Evolutionary conservation across 305 asterid genomes (phyloP).

Genomic region (Fraxinus platypoda): DNA sequence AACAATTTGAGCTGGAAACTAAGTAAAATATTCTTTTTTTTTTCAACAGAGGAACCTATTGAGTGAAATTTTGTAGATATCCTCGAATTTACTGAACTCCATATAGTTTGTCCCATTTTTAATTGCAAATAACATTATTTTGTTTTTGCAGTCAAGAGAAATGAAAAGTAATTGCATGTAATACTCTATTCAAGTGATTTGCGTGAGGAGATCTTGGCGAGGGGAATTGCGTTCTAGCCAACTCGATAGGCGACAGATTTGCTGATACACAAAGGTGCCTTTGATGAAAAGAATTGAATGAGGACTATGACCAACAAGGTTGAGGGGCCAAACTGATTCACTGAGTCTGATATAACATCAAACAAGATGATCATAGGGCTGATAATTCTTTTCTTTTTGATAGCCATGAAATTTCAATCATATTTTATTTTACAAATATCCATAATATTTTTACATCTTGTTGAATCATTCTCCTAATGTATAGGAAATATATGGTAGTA

Average conservation of each 20-base stretch:
- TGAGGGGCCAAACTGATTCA: slow-evolving; percentile 6
- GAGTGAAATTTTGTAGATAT: background rate
- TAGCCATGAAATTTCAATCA: slow-evolving; percentile 2
- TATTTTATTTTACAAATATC: slow-evolving; percentile 16
- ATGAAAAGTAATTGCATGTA: slow-evolving; percentile 30
- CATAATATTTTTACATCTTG: background rate
- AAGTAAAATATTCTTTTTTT: background rate
- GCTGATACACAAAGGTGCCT: slow-evolving; percentile 17
- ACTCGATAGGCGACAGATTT: slow-evolving; percentile 1
- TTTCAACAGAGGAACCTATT: background rate
- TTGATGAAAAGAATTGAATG: slow-evolving; percentile 16
- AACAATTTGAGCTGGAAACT: background rate
- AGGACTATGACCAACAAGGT: slow-evolving; percentile 9
- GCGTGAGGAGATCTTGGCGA: background rate
- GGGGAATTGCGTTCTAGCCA: background rate
- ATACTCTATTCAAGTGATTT: slow-evolving; percentile 6
- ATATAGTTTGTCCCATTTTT: background rate
- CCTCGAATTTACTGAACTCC: background rate
- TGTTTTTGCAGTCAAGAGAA: slow-evolving; percentile 40
- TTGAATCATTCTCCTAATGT: slow-evolving; percentile 9
- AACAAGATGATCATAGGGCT: slow-evolving; percentile 4
- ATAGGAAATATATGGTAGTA: background rate
- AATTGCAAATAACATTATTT: slow-evolving; percentile 1
- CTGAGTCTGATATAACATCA: background rate
- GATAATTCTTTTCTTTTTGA: background rate